Conservation (phyloP, 352 stramenopile species). For the Phytophthora melonis region DNA sequence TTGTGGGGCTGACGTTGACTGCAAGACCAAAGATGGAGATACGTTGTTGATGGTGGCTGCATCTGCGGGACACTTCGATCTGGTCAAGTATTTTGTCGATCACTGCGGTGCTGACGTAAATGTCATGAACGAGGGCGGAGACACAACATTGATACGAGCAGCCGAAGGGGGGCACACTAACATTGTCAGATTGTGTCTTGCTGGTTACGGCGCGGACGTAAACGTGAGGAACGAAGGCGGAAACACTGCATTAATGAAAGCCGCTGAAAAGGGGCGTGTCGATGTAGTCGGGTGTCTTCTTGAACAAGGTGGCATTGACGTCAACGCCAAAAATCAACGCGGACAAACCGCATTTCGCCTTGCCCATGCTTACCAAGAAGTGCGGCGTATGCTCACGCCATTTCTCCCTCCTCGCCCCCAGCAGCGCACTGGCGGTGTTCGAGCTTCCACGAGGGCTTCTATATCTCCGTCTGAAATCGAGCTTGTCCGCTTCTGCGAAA, state of each 20-base stretch:
- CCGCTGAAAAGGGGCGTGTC: background rate
- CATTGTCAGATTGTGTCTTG: background rate
- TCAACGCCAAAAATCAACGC: background rate
- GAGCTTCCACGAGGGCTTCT: background rate
- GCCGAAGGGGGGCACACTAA: background rate
- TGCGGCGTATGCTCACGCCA: slow-evolving; percentile 2
- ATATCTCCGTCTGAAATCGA: slow-evolving; percentile 17
- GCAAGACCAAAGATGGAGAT: background rate
- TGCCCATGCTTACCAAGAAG: background rate
- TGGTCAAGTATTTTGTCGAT: background rate
- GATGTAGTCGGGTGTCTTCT: background rate
- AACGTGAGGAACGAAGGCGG: background rate
- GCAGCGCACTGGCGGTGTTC: background rate
- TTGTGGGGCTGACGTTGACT: background rate
- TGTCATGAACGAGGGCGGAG: background rate
- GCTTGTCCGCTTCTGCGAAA: background rate
- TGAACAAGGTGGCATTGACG: background rate
- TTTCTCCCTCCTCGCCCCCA: background rate
- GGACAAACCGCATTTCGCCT: background rate
- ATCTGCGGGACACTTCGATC: background rate
- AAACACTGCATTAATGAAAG: background rate
- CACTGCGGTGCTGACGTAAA: background rate
- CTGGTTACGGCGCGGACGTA: background rate
- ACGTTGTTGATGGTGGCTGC: background rate
- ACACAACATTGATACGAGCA: background rate